These are phyloP conservation scores for Venustampulla echinocandica DNA, from an alignment of 495 filamentous ascomycete species.

Conservation along the genomic window DNA sequence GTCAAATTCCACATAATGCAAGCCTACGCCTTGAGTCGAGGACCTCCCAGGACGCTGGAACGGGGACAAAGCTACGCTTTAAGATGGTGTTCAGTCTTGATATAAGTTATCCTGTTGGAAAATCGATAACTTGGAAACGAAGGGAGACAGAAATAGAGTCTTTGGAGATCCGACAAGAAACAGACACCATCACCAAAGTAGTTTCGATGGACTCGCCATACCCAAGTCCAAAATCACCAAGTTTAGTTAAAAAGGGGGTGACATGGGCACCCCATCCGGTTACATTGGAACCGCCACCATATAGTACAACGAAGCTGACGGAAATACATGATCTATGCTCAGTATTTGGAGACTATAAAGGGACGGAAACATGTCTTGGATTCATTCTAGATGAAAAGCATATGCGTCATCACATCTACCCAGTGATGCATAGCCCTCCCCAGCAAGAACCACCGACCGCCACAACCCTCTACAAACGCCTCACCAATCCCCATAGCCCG, in stretches of 20 bases:
- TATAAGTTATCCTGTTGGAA: constrained; percentile 10
- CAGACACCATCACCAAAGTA: background rate
- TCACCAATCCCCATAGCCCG: background rate
- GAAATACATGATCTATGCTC: background rate
- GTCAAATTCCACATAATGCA: constrained; percentile 21
- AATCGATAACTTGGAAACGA: background rate
- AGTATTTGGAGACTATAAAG: background rate
- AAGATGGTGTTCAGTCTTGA: background rate
- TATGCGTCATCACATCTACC: background rate
- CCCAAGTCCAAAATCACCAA: background rate
- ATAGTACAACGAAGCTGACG: background rate
- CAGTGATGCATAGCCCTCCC: background rate
- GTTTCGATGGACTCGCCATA: too few species aligned
- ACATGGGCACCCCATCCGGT: background rate
- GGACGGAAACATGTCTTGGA: background rate
- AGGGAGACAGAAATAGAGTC: background rate
- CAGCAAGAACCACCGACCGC: background rate
- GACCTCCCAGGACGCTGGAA: background rate
- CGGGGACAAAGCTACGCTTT: background rate
- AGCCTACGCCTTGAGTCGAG: constrained; percentile 12
- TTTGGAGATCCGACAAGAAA: background rate
- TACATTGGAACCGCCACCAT: constrained; percentile 12
- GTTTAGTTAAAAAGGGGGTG: background rate
- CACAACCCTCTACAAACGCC: background rate
- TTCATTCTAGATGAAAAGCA: constrained; percentile 10